Evolutionary conservation across 139 green algal genomes (phyloP), one percentile per base, ranked within the genome.

Genomic region (Tetraselmis chui): DNA sequence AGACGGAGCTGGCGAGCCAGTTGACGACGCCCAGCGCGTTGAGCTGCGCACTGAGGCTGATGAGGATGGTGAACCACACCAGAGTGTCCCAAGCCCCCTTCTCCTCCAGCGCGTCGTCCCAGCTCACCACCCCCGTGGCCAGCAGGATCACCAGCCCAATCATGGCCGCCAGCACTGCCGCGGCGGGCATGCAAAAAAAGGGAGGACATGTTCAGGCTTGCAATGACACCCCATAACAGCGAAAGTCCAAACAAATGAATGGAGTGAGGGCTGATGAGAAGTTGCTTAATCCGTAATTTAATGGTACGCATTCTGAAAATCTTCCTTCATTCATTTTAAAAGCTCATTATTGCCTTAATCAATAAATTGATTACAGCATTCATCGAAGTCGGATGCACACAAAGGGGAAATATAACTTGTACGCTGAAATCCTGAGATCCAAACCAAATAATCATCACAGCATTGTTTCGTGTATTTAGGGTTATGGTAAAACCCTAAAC

Each of bases 41-140:
- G 76, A 90, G 80, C 80, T 87, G 80, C n/a, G 27, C 45, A 11
- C 77, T 82, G 75, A 90, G 85, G 32, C 29, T 78, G 26, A 90
- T 75, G 2, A 92, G 81, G 28, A 91, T 78, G 1, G 87, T 80
- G 59, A 92, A 92, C 88, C 88, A 92, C 58, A 86, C 31, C 1
- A 92, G 83, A 0, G 87, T 92, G 80, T 91, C 87, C 88, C 88
- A 92, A 1, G 87, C 87, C 82, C 76, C 74, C 84, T 83, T 87
- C 26, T 29, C n/a, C 74, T 31, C 74, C 74, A 77, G 74, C 26
- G 26, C 25, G 25, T 77, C 74, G 74, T 29, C n/a, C 74, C 74
- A 77, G 74, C 23, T 77, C 74, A 77, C 26, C 26, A 91, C 87
- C 26, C 87, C 87, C 0, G 76, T 82, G 26, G 85, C 25, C 75